A percentile compares a stretch with the other conserved stretches of the same genome.
phyloP scores from a whole-genome alignment of 257 asterid species.

The Gardenia jasminoides region DNA sequence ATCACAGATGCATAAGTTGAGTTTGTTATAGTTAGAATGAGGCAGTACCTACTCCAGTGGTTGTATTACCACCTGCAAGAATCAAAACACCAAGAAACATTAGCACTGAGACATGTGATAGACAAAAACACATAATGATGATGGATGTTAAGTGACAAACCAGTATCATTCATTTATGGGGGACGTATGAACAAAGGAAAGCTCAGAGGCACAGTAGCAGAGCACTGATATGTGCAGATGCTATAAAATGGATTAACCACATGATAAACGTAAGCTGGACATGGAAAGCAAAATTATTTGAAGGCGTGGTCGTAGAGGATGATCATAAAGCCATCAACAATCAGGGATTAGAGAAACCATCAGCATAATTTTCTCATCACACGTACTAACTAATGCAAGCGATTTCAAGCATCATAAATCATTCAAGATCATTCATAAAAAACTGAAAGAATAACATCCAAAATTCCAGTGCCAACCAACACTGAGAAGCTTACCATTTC shows the following conservation, averaged over 20 bases:
- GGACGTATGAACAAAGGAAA: not conserved
- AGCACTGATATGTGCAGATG: not conserved
- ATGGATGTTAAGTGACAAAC: not conserved
- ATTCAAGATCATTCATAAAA: not conserved
- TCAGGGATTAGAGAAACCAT: not conserved
- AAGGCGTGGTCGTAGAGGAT: not conserved
- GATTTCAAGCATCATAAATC: not conserved
- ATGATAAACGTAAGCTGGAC: not conserved
- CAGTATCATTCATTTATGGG: not conserved
- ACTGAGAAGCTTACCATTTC: not conserved
- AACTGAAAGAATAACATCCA: not conserved
- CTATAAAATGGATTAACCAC: not conserved
- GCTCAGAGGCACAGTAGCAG: no score
- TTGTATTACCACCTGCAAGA: constrained; percentile 14
- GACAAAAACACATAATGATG: not conserved
- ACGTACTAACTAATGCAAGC: no score
- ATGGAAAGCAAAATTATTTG: not conserved
- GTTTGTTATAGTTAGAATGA: not conserved
- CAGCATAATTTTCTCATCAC: no score
- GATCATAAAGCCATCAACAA: not conserved
- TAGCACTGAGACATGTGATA: not conserved
- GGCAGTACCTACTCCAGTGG: constrained; percentile 20
- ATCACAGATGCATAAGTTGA: not conserved
- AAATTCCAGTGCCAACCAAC: not conserved
- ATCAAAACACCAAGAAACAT: not conserved